Evolutionary conservation across 2,329 filamentous ascomycete genomes (phyloP).

Genomic region (Colletotrichum tropicicola): DNA sequence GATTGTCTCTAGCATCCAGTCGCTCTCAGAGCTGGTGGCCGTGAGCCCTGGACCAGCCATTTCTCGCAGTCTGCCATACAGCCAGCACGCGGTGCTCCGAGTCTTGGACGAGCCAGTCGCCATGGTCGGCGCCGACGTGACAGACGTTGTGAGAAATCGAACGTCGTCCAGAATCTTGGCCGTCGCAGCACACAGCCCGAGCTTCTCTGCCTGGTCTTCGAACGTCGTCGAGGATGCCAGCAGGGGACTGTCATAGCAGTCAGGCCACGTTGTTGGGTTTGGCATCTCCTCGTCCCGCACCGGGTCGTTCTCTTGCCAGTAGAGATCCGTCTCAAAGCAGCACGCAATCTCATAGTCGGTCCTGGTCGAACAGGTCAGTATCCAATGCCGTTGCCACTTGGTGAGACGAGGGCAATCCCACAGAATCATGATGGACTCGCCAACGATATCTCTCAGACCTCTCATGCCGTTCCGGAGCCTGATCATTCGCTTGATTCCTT

Average conservation of each 20-base stretch:
- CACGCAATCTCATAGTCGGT: slow-evolving; percentile 42
- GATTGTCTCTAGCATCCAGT: slow-evolving; percentile 35
- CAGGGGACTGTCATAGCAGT: slow-evolving; percentile 36
- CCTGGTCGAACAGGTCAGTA: slow-evolving; percentile 25
- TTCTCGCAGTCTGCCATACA: slow-evolving; percentile 31
- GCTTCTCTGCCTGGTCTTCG: slow-evolving; percentile 14
- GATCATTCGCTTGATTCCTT: slow-evolving; percentile 41
- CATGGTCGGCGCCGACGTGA: slow-evolving; percentile 18
- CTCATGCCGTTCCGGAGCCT: slow-evolving; percentile 35
- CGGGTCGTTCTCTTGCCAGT: slow-evolving; percentile 33
- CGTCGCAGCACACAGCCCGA: slow-evolving; percentile 31
- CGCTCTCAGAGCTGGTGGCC: background rate
- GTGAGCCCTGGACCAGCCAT: background rate
- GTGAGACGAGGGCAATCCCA: background rate
- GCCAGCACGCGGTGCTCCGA: slow-evolving; percentile 34
- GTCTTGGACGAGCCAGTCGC: slow-evolving; percentile 28
- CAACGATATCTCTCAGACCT: slow-evolving; percentile 36
- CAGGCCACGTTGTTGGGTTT: slow-evolving; percentile 30
- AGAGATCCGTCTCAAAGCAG: slow-evolving; percentile 39
- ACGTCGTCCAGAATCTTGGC: slow-evolving; percentile 39
- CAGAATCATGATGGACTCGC: slow-evolving; percentile 31
- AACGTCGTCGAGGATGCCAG: slow-evolving; percentile 33
- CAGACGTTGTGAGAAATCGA: slow-evolving; percentile 36
- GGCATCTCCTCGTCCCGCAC: slow-evolving; percentile 19
- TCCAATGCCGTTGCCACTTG: background rate